phyloP scores from a whole-genome alignment of 495 filamentous ascomycete species.

The Saxophila tyrrhenica region DNA sequence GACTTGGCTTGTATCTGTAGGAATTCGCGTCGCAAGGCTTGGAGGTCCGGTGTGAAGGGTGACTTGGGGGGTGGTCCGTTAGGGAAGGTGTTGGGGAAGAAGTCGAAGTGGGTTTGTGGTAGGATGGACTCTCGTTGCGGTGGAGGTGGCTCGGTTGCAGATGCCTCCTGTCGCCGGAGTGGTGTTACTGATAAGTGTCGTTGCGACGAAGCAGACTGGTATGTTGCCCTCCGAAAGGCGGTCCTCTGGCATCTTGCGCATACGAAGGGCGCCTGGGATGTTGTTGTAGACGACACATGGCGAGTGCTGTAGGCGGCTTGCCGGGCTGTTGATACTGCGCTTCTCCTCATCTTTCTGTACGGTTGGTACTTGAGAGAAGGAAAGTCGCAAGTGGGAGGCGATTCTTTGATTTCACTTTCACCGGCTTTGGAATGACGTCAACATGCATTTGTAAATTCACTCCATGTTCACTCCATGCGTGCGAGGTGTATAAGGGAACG shows the following conservation, averaged over 20 bases:
- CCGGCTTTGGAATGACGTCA: not conserved
- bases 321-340: not conserved
- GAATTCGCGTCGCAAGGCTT: constrained; percentile 68
- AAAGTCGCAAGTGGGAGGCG: not conserved
- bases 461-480: too few species aligned
- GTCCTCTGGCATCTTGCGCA: not conserved
- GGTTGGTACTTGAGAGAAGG: not conserved
- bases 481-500: too few species aligned
- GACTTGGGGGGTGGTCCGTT: constrained; percentile 67
- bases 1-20: constrained; percentile 64
- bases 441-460: not conserved
- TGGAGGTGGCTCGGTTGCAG: not conserved
- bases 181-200: not conserved
- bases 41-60: constrained; percentile 58
- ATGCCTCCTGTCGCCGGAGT: constrained; percentile 1
- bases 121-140: not conserved
- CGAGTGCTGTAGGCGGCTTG: not conserved
- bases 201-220: not conserved
- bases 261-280: not conserved
- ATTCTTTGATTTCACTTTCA: not conserved
- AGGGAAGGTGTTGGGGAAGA: constrained; percentile 77
- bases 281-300: not conserved
- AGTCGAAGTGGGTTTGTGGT: constrained; percentile 56
- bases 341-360: not conserved
- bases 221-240: not conserved